Evolutionary conservation across 1,284 basidiomycete genomes (phyloP), one percentile per base, ranked within the genome.

Genomic region (Ganoderma resinaceum): DNA sequence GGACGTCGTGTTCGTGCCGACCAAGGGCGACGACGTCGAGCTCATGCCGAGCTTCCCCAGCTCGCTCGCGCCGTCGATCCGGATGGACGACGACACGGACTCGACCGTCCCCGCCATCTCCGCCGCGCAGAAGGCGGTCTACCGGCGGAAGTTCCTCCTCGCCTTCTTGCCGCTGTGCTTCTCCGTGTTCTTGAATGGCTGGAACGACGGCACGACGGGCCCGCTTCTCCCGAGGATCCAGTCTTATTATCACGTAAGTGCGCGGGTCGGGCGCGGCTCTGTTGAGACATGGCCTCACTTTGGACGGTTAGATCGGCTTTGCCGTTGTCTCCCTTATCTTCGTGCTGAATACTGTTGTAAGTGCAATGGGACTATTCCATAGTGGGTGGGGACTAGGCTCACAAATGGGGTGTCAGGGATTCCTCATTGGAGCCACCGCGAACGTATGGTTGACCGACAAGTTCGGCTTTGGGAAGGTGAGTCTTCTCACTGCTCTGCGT

Each of bases 141-240:
- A 72, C 31, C 43, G 55, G 35, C 68, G 71, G 26, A 65, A 43
- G 60, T 38, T 40, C 35, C 33, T 57, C 33, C 11, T 84, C 33
- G 82, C 84, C 62, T 83, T 84, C 68, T 73, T 75, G 2, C 71
- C 81, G 0, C 74, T 85, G 20, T 84, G 81, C 71, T 84, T 78
- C 74, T 73, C 77, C n/a, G 67, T 84, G 20, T 84, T 85, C 68
- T 69, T 88, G 12, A 79, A 82, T 2, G 89, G 89, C 7, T 90
- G 88, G 87, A 90, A 89, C 75, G 89, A 90, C 76, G 85, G 85
- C 0, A 85, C 85, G 6, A 86, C 85, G 26, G 89, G 89, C 0
- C 88, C 89, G 9, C 77, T 91, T 16, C 77, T 90, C 0, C 89
- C 88, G 2, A 80, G 81, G 1, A 85, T 91, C 20, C 88, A 89